Percentiles rank a stretch among this genome's conserved stretches.
These are phyloP conservation scores for Pseudoturritis turrita DNA, from an alignment of 345 rosid species.

Conservation along the genomic window DNA sequence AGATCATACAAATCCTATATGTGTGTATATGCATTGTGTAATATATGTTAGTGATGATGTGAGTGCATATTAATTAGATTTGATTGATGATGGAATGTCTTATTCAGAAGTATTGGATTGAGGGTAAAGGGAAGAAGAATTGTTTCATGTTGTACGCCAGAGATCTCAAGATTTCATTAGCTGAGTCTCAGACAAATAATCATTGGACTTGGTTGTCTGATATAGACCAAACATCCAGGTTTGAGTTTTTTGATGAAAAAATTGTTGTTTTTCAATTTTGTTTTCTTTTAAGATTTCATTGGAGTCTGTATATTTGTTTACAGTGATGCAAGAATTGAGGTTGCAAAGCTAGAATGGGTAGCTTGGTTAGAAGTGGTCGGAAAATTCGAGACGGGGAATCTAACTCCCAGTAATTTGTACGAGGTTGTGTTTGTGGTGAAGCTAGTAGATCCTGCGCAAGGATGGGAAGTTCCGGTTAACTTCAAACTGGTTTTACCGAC, in stretches of 20 bases:
- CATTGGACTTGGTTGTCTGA: constrained; percentile 47
- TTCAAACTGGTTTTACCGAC: constrained; percentile 40
- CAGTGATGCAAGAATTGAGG: constrained; percentile 27
- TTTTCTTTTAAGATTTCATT: background rate
- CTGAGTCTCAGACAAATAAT: constrained; percentile 35
- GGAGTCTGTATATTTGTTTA: background rate
- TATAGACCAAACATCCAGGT: constrained; percentile 34
- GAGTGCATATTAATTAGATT: background rate
- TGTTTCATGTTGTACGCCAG: constrained; percentile 57
- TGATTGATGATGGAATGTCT: background rate
- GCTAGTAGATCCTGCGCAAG: constrained; percentile 35
- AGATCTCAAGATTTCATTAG: constrained; percentile 48
- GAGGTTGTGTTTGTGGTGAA: constrained; percentile 43
- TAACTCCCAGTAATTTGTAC: constrained; percentile 43
- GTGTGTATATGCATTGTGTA: too few species aligned
- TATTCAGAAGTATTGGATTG: constrained; percentile 54
- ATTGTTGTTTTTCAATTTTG: background rate
- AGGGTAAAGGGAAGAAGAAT: constrained; percentile 37
- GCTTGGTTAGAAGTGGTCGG: constrained; percentile 51
- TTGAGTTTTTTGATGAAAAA: background rate
- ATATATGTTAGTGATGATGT: background rate
- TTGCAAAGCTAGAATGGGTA: constrained; percentile 39
- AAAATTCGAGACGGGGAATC: constrained; percentile 36
- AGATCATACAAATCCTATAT: background rate
- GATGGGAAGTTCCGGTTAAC: constrained; percentile 48